Conservation (phyloP, 139 green algal species). For the Dunaliella primolecta region DNA sequence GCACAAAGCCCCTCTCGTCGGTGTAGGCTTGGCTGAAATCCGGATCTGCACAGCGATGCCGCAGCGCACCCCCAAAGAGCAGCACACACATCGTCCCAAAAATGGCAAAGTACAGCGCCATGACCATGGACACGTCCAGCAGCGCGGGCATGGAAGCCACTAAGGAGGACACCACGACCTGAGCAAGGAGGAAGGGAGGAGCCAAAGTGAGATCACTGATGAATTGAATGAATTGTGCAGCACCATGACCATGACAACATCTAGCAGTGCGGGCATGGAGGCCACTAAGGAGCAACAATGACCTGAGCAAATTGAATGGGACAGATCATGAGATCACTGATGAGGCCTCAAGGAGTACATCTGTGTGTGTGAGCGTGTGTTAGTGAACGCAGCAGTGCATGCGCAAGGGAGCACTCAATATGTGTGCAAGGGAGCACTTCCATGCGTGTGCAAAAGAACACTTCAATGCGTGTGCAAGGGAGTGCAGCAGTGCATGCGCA, state of each 20-base stretch:
- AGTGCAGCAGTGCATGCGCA: too few relatives aligned
- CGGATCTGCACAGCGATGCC: not conserved
- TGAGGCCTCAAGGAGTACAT: too few relatives aligned
- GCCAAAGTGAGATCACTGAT: constrained; percentile 19
- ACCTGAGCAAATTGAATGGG: too few relatives aligned
- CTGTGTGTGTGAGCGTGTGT: not conserved
- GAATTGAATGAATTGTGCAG: constrained; percentile 74
- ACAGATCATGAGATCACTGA: too few relatives aligned
- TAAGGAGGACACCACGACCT: constrained; percentile 63
- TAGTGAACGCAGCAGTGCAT: not conserved
- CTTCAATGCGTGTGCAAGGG: too few relatives aligned
- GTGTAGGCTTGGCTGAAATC: constrained; percentile 6
- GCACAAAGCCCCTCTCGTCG: not conserved
- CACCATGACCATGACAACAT: constrained; percentile 63
- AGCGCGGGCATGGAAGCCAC: constrained; percentile 67
- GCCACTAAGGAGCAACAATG: constrained; percentile 64
- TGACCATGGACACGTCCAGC: constrained; percentile 67
- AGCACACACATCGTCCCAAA: constrained; percentile 53
- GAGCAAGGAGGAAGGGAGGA: not conserved
- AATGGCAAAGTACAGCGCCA: constrained; percentile 65
- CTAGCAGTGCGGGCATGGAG: constrained; percentile 64
- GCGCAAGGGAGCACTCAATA: too few relatives aligned
- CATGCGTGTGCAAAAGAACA: too few relatives aligned
- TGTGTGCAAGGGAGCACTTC: too few relatives aligned
- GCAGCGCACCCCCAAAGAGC: not conserved